A percentile compares a stretch with the other conserved stretches of the same genome.
phyloP scores from a whole-genome alignment of 139 green algal species.

The Chlamydomonas eustigma region DNA sequence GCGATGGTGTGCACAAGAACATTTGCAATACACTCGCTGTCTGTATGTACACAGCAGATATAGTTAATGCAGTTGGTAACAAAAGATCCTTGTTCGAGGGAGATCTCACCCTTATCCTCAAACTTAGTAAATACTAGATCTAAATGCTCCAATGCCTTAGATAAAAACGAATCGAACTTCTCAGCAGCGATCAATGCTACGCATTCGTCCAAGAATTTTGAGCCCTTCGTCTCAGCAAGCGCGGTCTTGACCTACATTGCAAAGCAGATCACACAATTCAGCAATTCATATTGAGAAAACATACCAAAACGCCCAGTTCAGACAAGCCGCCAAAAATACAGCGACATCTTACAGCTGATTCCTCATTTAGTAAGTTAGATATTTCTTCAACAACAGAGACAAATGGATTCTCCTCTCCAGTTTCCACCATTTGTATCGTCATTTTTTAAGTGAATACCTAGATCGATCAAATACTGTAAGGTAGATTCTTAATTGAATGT shows the following conservation, averaged over 20 bases:
- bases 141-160: constrained; percentile 4
- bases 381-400: constrained; percentile 31
- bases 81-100: too few relatives aligned
- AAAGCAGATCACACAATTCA: not conserved
- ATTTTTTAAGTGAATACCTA: too few relatives aligned
- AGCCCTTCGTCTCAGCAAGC: constrained; percentile 31
- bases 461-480: too few relatives aligned
- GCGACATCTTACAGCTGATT: too few relatives aligned
- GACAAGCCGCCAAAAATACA: too few relatives aligned
- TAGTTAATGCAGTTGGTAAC: too few relatives aligned
- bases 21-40: constrained; percentile 34
- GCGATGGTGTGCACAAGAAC: constrained; percentile 29
- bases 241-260: constrained; percentile 32
- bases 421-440: constrained; percentile 27
- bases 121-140: constrained; percentile 25
- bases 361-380: constrained; percentile 28
- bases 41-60: constrained; percentile 6
- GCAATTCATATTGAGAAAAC: too few relatives aligned
- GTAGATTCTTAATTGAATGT: too few relatives aligned
- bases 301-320: too few relatives aligned
- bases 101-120: constrained; percentile 28
- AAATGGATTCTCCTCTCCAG: constrained; percentile 36
- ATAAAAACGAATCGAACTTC: constrained; percentile 16
- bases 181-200: constrained; percentile 20
- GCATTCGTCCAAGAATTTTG: constrained; percentile 32